Evolutionary conservation across 257 asterid genomes (phyloP), one percentile per base, ranked within the genome.

Genomic region (Petunia axillaris): DNA sequence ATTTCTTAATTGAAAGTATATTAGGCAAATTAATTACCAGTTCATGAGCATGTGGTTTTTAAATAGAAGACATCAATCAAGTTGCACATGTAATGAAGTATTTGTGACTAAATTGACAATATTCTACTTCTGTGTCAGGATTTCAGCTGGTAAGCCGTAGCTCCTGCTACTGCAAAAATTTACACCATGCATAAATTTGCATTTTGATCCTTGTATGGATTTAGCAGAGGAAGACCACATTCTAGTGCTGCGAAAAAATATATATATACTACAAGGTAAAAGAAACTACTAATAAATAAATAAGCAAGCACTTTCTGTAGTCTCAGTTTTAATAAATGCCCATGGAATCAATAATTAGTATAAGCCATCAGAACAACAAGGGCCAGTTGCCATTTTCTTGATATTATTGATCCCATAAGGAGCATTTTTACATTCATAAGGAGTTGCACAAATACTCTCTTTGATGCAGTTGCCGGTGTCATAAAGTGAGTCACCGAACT

Each of bases 401-500:
- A 46, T 8, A 59, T 77, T 77, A 2, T 64, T 60, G 8, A 57
- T 40, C 2, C 82, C 82, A n/a, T 82, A 82, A 38, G 85, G 80
- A 70, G 73, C 81, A 46, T 76, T 82, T 5, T 63, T 55, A 40
- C 4, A 82, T 6, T 57, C 75, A 50, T 76, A 66, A 0, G 4
- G 2, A 46, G 79, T 63, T 46, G 73, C 79, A 1, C 39, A 10
- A 0, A 48, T 36, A 43, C 59, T 70, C 62, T 78, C 85, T 4
- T 73, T 59, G 1, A 59, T 81, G 41, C 57, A 58, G 13, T 85
- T 82, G 11, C 86, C 86, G 0, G 86, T 85, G 55, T 85, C 85
- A 0, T 81, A 68, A 5, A 67, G 43, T 0, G 85, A 79, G 16
- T 85, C 85, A 8, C 85, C 83, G 2, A 85, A 6, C 7, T 82